phyloP scores from a whole-genome alignment of 1,139 yeast genomes.

The Hansenula lynferdii region DNA sequence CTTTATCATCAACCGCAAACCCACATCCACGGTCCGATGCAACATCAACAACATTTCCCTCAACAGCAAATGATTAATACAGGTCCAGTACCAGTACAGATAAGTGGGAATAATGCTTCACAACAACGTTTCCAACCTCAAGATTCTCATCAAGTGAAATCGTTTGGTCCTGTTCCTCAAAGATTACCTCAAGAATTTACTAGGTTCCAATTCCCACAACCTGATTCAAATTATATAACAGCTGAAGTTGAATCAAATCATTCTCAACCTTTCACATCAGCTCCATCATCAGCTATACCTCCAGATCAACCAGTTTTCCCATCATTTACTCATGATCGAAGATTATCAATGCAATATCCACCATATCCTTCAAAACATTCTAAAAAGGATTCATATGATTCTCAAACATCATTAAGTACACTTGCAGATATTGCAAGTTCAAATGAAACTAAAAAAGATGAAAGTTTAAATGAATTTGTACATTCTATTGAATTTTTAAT shows the following conservation, averaged over 20 bases:
- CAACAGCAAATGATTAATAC: too few species aligned
- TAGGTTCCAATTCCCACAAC: conserved; percentile 9
- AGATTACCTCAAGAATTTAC: conserved; percentile 2
- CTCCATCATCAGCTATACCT: not conserved
- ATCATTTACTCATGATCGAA: conserved; percentile 4
- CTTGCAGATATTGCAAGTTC: conserved; percentile 21
- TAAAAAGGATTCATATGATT: conserved; percentile 18
- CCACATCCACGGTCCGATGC: too few species aligned
- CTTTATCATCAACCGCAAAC: not conserved
- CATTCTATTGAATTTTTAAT: conserved; percentile 10
- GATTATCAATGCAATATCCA: conserved; percentile 13
- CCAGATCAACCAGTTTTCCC: not conserved
- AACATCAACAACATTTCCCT: not conserved
- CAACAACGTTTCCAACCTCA: not conserved
- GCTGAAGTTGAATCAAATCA: conserved; percentile 2
- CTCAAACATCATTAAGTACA: conserved; percentile 17
- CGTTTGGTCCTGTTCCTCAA: not conserved
- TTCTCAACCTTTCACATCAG: not conserved
- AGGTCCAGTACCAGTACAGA: too few species aligned
- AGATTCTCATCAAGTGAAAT: not conserved
- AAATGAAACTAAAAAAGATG: not conserved
- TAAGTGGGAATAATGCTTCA: too few species aligned
- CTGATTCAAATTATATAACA: conserved; percentile 3
- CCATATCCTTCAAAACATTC: conserved; percentile 9
- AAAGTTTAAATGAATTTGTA: conserved; percentile 3